Evolutionary conservation across 2,329 filamentous ascomycete genomes (phyloP).

Genomic region (Sclerotinia trifoliorum): DNA sequence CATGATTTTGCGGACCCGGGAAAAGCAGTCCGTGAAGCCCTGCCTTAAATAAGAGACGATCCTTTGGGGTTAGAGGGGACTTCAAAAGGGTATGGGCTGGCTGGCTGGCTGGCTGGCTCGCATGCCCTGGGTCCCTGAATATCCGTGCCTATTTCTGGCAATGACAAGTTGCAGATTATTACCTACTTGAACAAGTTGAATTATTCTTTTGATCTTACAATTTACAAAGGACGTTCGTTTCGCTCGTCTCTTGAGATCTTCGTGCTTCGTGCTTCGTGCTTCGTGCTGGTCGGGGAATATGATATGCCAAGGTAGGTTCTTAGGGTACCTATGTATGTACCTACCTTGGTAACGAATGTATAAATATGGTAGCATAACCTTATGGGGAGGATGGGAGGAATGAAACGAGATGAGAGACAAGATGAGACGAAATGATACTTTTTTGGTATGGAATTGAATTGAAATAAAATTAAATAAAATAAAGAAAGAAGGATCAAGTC

Average conservation of each 20-base stretch:
- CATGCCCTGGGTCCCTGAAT: slow-evolving; percentile 21
- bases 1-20: not conserved
- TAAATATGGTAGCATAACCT: not conserved
- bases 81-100: slow-evolving; percentile 8
- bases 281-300: not conserved
- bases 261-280: not conserved
- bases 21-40: slow-evolving; percentile 2
- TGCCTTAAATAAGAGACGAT: slow-evolving; percentile 6
- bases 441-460: not conserved
- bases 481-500: not conserved
- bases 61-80: slow-evolving; percentile 13
- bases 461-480: too few species aligned
- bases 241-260: slow-evolving; percentile 2
- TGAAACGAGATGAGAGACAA: slow-evolving; percentile 13
- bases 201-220: not conserved
- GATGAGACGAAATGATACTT: not conserved
- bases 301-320: not conserved
- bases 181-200: not conserved
- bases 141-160: slow-evolving; percentile 18
- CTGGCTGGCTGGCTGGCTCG: slow-evolving; percentile 4
- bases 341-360: too few species aligned
- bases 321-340: too few species aligned
- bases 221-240: not conserved
- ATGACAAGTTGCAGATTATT: slow-evolving; percentile 7
- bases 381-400: slow-evolving; percentile 17